Conservation (phyloP, 2,329 filamentous ascomycete genomes). For the Trichophyton schoenleinii region DNA sequence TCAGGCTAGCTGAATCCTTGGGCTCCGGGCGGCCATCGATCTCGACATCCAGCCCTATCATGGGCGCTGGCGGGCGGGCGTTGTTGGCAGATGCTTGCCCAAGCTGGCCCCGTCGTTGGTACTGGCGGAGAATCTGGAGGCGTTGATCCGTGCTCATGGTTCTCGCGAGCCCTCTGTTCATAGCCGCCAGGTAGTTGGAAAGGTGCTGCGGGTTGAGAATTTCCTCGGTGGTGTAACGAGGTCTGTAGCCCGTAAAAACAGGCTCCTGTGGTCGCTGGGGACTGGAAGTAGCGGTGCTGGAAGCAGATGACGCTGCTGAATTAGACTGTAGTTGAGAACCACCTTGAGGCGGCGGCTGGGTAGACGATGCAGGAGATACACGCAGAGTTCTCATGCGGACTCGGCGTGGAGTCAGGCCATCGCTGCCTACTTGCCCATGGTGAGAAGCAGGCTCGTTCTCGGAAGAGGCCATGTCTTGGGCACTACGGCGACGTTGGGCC, state of each 20-base stretch:
- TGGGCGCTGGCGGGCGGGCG: background rate
- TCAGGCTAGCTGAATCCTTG: conserved; percentile 38
- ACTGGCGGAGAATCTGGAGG: too few relatives aligned
- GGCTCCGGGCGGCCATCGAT: conserved; percentile 36
- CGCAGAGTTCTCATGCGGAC: background rate
- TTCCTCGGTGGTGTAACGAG: too few relatives aligned
- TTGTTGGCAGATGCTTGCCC: background rate
- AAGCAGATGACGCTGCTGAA: background rate
- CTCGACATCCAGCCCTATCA: conserved; percentile 33
- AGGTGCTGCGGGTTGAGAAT: background rate
- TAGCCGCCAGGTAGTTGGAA: background rate
- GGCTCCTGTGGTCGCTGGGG: too few relatives aligned
- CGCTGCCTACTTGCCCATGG: background rate
- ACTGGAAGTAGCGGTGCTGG: background rate
- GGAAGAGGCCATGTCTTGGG: background rate
- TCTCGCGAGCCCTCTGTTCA: background rate
- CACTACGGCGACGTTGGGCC: background rate
- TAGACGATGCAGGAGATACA: background rate
- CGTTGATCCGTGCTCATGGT: too few relatives aligned
- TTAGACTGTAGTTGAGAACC: background rate
- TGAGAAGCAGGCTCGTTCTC: background rate
- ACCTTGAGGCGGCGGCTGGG: background rate
- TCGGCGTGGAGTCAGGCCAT: background rate
- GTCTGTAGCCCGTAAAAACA: too few relatives aligned
- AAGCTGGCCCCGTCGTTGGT: background rate